Percentiles rank a stretch among this genome's conserved stretches.
Conservation (phyloP, 179 eudicot species). For the Heliamphora pulchella region DNA sequence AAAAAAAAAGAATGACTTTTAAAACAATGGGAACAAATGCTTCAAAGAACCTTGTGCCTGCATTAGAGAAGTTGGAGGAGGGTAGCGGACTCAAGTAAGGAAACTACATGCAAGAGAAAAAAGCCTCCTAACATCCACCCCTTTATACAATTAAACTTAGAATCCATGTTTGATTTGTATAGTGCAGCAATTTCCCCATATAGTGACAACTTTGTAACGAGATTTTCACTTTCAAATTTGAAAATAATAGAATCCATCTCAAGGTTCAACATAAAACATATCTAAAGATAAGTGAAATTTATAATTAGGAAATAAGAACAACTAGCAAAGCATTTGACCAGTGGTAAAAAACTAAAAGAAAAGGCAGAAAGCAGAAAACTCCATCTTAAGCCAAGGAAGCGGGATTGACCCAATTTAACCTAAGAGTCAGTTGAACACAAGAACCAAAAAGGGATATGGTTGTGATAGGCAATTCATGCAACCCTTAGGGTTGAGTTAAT, state of each 20-base stretch:
- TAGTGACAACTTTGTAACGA: too few species aligned
- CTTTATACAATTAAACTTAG: neutral
- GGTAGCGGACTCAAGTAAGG: neutral
- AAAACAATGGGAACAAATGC: neutral
- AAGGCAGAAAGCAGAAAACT: neutral
- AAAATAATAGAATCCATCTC: too few species aligned
- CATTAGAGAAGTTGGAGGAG: neutral
- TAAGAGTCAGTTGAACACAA: too few species aligned
- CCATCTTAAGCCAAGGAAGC: neutral
- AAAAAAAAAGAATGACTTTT: neutral
- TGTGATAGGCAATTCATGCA: too few species aligned
- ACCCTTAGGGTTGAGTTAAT: too few species aligned
- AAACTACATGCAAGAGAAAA: neutral
- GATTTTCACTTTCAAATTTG: too few species aligned
- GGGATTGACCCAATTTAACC: neutral
- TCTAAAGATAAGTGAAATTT: too few species aligned
- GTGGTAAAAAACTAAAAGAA: too few species aligned
- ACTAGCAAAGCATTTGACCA: too few species aligned
- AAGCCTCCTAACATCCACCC: neutral
- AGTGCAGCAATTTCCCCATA: too few species aligned
- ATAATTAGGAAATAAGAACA: neutral
- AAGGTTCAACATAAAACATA: too few species aligned
- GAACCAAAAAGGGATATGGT: neutral
- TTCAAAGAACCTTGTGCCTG: too few species aligned
- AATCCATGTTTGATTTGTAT: neutral